These are phyloP conservation scores for Gaeumannomyces tritici DNA, from an alignment of 2,329 filamentous ascomycete species.

Conservation along the genomic window DNA sequence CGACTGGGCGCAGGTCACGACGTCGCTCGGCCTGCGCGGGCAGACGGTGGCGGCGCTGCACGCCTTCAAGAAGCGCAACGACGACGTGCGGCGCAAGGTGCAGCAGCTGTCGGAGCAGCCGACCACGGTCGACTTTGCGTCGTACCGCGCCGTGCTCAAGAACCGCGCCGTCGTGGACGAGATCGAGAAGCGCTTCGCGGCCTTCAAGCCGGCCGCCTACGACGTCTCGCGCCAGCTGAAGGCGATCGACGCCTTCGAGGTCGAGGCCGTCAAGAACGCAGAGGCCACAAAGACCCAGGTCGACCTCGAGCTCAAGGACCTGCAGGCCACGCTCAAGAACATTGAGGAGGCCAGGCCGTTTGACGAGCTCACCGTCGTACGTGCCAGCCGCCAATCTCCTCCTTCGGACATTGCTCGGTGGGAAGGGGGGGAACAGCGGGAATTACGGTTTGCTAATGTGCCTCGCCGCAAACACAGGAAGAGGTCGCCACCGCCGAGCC, in stretches of 20 bases:
- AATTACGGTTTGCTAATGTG: conserved; percentile 8
- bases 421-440: conserved; percentile 14
- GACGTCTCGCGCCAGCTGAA: conserved; percentile 91
- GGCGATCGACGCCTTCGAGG: conserved; percentile 96
- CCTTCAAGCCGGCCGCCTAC: conserved; percentile 88
- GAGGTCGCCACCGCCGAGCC: conserved; percentile 90
- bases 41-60: conserved; percentile 86
- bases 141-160: conserved; percentile 89
- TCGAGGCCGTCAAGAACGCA: conserved; percentile 92
- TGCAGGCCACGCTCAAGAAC: conserved; percentile 92
- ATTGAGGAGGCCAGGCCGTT: conserved; percentile 94
- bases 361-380: conserved; percentile 93
- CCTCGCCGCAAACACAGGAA: conserved; percentile 48
- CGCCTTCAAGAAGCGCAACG: conserved; percentile 99
- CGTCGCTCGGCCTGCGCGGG: conserved; percentile 91
- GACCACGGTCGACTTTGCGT: conserved; percentile 80
- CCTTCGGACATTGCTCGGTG: not conserved
- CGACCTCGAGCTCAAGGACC: conserved; percentile 85
- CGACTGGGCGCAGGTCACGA: conserved; percentile 94
- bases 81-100: conserved; percentile 93
- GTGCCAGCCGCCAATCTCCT: conserved; percentile 28
- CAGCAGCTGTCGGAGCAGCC: conserved; percentile 74
- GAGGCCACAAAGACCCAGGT: conserved; percentile 95
- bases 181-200: conserved; percentile 90
- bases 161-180: conserved; percentile 93